phyloP scores from a whole-genome alignment of 1,284 basidiomycete species.

The Sanguinoderma infundibulare region DNA sequence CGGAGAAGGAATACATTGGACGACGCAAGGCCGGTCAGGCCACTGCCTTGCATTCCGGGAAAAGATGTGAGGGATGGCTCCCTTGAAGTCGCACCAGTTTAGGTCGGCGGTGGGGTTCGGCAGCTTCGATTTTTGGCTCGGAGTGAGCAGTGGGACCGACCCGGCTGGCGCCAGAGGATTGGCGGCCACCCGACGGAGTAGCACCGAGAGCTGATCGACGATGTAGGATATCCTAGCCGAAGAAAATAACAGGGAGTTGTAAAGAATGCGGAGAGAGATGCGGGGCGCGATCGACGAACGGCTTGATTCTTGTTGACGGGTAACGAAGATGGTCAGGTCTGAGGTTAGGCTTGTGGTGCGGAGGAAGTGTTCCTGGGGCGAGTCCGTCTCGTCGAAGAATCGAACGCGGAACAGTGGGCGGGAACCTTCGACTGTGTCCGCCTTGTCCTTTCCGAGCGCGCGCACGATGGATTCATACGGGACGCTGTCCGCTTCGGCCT shows the following conservation, averaged over 20 bases:
- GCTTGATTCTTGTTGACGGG: slow-evolving; percentile 67
- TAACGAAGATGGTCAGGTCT: slow-evolving; percentile 88
- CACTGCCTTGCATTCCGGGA: slow-evolving; percentile 78
- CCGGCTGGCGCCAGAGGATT: slow-evolving; percentile 70
- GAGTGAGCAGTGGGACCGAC: slow-evolving; percentile 82
- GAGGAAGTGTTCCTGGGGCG: slow-evolving; percentile 76
- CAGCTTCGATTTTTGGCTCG: slow-evolving; percentile 70
- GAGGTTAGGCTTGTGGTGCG: slow-evolving; percentile 84
- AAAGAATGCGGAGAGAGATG: slow-evolving; percentile 87
- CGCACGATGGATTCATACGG: slow-evolving; percentile 85
- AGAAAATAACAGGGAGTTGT: slow-evolving; percentile 96
- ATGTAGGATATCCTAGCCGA: slow-evolving; percentile 78
- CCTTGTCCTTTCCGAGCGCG: slow-evolving; percentile 73
- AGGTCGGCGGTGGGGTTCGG: slow-evolving; percentile 91
- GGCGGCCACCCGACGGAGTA: slow-evolving; percentile 77
- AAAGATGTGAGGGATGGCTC: slow-evolving; percentile 95
- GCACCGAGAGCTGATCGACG: slow-evolving; percentile 84
- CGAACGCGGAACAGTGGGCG: slow-evolving; percentile 89
- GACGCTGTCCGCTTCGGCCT: slow-evolving; percentile 85
- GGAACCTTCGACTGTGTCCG: slow-evolving; percentile 54
- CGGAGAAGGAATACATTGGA: slow-evolving; percentile 71
- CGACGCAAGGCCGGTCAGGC: slow-evolving; percentile 83
- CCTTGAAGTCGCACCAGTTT: slow-evolving; percentile 97
- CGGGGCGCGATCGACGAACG: slow-evolving; percentile 76
- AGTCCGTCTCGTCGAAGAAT: slow-evolving; percentile 93